phyloP scores from a whole-genome alignment of 2,329 filamentous ascomycete genomes.

The Microsporum audouinii region DNA sequence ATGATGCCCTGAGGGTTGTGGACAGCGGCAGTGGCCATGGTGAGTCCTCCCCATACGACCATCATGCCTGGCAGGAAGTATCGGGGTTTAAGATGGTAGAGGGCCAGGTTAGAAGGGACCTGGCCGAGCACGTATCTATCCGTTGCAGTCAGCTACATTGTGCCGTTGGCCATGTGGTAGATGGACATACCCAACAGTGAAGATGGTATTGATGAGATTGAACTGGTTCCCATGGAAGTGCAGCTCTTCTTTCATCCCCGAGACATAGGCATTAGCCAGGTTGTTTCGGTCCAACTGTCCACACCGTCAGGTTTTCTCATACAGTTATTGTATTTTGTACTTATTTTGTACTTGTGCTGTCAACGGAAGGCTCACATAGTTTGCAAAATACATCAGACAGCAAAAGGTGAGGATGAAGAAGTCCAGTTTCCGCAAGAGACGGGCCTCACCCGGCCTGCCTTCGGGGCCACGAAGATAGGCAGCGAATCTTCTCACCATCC shows the following conservation, averaged over 20 bases:
- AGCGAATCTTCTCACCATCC: conserved; percentile 9
- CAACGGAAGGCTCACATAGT: conserved; percentile 18
- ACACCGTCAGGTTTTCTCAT: neutral
- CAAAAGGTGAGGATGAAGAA: conserved; percentile 36
- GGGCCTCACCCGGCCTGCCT: conserved; percentile 13
- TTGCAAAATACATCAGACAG: conserved; percentile 39
- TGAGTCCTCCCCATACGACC: conserved; percentile 23
- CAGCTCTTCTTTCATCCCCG: conserved; percentile 29
- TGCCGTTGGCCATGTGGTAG: neutral
- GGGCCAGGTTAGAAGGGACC: conserved; percentile 32
- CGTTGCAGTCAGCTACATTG: neutral
- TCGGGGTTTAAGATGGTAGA: conserved; percentile 21
- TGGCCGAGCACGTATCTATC: conserved; percentile 34
- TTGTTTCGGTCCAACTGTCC: conserved; percentile 32
- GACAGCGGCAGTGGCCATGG: conserved; percentile 22
- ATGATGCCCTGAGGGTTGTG: conserved; percentile 23
- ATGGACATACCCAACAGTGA: conserved; percentile 33
- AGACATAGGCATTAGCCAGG: conserved; percentile 33
- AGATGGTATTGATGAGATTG: conserved; percentile 30
- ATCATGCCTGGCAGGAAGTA: conserved; percentile 23
- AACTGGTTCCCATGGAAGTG: conserved; percentile 28
- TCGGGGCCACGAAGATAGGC: conserved; percentile 14
- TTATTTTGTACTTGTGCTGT: neutral
- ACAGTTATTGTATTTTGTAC: neutral
- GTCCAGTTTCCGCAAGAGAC: conserved; percentile 40